phyloP scores from a whole-genome alignment of 805 yeast genomes.

The Hanseniaspora thailandica region DNA sequence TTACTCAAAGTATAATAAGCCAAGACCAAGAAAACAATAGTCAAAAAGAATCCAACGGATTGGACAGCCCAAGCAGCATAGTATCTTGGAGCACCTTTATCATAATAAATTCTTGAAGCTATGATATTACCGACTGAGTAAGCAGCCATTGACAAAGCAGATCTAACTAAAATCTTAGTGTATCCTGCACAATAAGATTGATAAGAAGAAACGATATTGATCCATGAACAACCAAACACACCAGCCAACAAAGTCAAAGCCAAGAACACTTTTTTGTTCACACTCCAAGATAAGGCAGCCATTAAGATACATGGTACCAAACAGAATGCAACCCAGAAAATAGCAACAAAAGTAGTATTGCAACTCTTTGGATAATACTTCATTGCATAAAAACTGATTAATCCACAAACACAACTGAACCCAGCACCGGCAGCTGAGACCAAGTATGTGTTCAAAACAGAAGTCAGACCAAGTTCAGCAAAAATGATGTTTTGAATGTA shows the following conservation, averaged over 20 bases:
- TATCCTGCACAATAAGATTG: conserved; percentile 30
- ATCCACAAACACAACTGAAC: conserved; percentile 28
- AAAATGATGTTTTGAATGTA: conserved; percentile 38
- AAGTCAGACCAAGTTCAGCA: conserved; percentile 30
- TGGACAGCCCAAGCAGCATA: conserved; percentile 38
- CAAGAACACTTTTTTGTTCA: conserved; percentile 31
- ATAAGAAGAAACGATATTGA: conserved; percentile 19
- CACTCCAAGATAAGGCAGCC: conserved; percentile 31
- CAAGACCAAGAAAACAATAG: conserved; percentile 23
- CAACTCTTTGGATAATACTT: conserved; percentile 5
- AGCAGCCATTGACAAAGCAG: conserved; percentile 29
- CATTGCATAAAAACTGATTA: conserved; percentile 25
- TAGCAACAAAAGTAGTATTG: conserved; percentile 25
- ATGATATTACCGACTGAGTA: conserved; percentile 36
- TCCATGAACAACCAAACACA: conserved; percentile 27
- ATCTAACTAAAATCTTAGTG: conserved; percentile 35
- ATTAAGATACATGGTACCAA: conserved; percentile 35
- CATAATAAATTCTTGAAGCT: conserved; percentile 39
- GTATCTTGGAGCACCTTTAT: conserved; percentile 33
- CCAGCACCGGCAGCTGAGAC: conserved; percentile 41
- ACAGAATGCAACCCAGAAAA: conserved; percentile 28
- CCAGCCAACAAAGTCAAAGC: conserved; percentile 25
- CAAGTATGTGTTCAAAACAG: conserved; percentile 35
- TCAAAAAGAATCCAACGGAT: conserved; percentile 34
- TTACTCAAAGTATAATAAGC: conserved; percentile 31